A percentile compares a stretch with the other conserved stretches of the same genome.
Conservation (phyloP, 345 rosid species). For the Schrenkiella parvula region DNA sequence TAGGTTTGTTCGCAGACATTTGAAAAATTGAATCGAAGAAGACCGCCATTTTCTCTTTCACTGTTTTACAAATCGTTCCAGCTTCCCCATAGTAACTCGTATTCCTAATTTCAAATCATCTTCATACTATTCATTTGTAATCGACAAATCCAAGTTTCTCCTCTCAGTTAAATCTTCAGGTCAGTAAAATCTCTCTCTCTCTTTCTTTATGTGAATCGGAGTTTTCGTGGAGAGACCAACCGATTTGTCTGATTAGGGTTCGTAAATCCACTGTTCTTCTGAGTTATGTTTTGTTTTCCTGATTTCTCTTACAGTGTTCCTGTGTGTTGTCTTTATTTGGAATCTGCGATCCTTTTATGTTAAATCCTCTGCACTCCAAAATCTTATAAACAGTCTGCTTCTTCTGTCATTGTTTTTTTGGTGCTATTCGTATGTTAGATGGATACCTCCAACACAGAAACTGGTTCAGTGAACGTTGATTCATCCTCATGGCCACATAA, state of each 20-base stretch:
- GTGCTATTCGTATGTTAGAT: constrained; percentile 18
- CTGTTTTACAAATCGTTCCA: neutral
- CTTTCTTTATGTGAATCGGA: neutral
- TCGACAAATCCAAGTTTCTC: neutral
- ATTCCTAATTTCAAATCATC: constrained; percentile 5
- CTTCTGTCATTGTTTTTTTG: no score
- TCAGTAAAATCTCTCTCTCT: neutral
- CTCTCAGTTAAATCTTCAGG: neutral
- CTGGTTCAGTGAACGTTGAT: constrained; percentile 5
- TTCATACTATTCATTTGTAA: neutral
- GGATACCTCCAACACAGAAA: constrained; percentile 11
- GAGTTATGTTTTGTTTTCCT: neutral
- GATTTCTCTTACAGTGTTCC: neutral
- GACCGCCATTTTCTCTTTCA: neutral
- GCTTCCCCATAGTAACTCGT: neutral
- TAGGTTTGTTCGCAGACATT: neutral
- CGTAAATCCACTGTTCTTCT: neutral
- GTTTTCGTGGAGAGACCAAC: neutral
- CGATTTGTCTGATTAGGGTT: neutral
- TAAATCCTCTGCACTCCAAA: no score
- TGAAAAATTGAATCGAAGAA: neutral
- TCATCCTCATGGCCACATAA: constrained; percentile 33
- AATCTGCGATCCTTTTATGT: neutral
- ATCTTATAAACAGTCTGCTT: neutral
- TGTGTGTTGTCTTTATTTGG: neutral